Base-by-base conservation (phyloP, 2,329 filamentous ascomycete species). In the Hymenoscyphus fraxineus region DNA sequence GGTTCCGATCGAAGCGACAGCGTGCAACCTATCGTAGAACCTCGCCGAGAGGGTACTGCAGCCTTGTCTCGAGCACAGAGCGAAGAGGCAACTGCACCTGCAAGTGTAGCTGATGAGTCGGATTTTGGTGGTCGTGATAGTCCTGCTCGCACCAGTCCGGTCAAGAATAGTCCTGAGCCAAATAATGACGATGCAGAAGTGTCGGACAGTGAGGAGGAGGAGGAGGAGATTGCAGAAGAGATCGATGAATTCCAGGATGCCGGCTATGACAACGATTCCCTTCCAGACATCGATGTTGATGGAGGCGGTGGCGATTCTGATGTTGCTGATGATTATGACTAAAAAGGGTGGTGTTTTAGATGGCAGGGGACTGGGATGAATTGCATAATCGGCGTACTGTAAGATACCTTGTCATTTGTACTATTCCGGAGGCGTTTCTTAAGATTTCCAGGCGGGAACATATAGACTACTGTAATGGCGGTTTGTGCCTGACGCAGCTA, bases 361-460 rank as follows among this genome's bases (percentile, higher is more conserved):
- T 51, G 44, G 6, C 7, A 12, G 44, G 3, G 19, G 22, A 22
- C 27, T 54, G 47, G 47, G 47, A 51, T n/a, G n/a, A n/a, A 51
- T 51, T 51, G 19, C 22, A n/a, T n/a, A 19, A 51, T 51, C n/a
- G n/a, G 41, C 41, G 13, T 44, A n/a, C n/a, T 54, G 47, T 54
- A 54, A 22, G 22, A 54, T 54, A 54, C 47, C 47, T 54, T 27
- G 47, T 54, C 19, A 27, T 54, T 54, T 54, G 47, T 54, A 54
- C n/a, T 54, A 54, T 54, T 27, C 41, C 41, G 6, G 41, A 5
- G 9, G 22, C 22, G 47, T 27, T 19, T 54, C 19, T 54, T 10
- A 35, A 35, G 47, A 44, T 44, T 44, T 44, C 15, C 16, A 44
- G 41, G 10, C n/a, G 22, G 10, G 47, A 22, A 19, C 19, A 12